A percentile compares a stretch with the other conserved stretches of the same genome.
Evolutionary conservation across 306 rosid genomes (phyloP).

Genomic region (Amphicarpaea edgeworthii): DNA sequence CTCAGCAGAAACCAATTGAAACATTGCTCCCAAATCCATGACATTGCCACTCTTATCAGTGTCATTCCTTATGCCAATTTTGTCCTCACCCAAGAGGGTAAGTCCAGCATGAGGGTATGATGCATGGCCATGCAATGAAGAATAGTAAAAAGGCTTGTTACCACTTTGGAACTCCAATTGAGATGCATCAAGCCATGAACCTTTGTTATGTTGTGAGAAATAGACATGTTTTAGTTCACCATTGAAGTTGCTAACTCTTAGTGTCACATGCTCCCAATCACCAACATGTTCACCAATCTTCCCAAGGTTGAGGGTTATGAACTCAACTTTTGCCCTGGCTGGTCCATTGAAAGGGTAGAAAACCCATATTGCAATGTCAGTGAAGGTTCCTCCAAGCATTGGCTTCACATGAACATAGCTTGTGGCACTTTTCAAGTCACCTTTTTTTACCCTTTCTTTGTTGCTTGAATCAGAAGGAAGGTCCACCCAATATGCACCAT

Average conservation of each 20-base stretch:
- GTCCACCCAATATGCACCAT: constrained; percentile 77
- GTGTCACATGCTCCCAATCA: constrained; percentile 87
- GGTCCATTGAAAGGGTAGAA: constrained; percentile 90
- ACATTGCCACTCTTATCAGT: constrained; percentile 49
- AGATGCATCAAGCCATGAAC: constrained; percentile 73
- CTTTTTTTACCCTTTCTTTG: constrained; percentile 66
- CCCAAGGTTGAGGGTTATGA: constrained; percentile 57
- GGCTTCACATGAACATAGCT: constrained; percentile 72
- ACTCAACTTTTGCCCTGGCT: constrained; percentile 63
- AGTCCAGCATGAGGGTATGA: constrained; percentile 66
- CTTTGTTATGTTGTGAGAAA: constrained; percentile 71
- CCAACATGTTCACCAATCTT: constrained; percentile 82
- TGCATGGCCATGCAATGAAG: constrained; percentile 80
- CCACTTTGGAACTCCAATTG: constrained; percentile 54
- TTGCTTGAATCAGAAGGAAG: constrained; percentile 56
- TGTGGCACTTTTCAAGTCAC: constrained; percentile 55
- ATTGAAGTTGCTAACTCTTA: constrained; percentile 79
- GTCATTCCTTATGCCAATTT: constrained; percentile 69
- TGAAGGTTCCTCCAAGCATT: constrained; percentile 74
- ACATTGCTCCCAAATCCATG: constrained; percentile 53
- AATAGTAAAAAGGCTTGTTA: constrained; percentile 56
- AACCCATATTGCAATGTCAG: constrained; percentile 75
- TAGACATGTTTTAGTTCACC: constrained; percentile 63
- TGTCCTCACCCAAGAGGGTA: constrained; percentile 49
- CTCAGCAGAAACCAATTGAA: constrained; percentile 58